A percentile compares a stretch with the other conserved stretches of the same genome.
phyloP scores from a whole-genome alignment of 176 grass and related monocot genomes.

The Thinopyrum elongatum region DNA sequence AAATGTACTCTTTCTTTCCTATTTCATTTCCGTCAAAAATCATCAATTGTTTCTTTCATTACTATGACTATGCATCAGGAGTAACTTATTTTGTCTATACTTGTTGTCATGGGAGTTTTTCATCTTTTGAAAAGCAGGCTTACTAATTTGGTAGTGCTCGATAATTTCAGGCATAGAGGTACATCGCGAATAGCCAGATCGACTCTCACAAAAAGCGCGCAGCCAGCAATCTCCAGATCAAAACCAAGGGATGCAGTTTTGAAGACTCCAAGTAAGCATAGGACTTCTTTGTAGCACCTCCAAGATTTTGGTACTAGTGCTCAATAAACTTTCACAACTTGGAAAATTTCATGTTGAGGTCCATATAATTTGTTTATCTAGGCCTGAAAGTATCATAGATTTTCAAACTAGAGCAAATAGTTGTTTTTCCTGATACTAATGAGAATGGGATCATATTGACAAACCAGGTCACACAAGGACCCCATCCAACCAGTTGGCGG shows the following conservation, averaged over 20 bases:
- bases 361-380: not conserved
- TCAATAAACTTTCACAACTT: not conserved
- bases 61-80: not conserved
- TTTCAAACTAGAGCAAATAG: not conserved
- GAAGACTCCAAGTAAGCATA: slow-evolving; percentile 57
- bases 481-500: slow-evolving; percentile 17
- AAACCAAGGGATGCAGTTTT: slow-evolving; percentile 61
- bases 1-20: slow-evolving; percentile 33
- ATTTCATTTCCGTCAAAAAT: not conserved
- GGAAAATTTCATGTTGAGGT: not conserved
- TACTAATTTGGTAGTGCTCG: slow-evolving; percentile 12
- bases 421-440: slow-evolving; percentile 22
- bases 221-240: slow-evolving; percentile 30
- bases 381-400: not conserved
- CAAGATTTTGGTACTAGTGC: not conserved
- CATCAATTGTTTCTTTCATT: slow-evolving; percentile 22
- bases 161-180: slow-evolving; percentile 51
- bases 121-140: not conserved
- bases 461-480: slow-evolving; percentile 40
- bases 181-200: slow-evolving; percentile 51
- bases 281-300: slow-evolving; percentile 29
- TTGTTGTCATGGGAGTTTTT: not conserved
- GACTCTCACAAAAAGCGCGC: slow-evolving; percentile 51
- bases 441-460: not conserved
- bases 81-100: not conserved